phyloP scores from a whole-genome alignment of 1,284 basidiomycete genomes.

The Sutorius eximius region DNA sequence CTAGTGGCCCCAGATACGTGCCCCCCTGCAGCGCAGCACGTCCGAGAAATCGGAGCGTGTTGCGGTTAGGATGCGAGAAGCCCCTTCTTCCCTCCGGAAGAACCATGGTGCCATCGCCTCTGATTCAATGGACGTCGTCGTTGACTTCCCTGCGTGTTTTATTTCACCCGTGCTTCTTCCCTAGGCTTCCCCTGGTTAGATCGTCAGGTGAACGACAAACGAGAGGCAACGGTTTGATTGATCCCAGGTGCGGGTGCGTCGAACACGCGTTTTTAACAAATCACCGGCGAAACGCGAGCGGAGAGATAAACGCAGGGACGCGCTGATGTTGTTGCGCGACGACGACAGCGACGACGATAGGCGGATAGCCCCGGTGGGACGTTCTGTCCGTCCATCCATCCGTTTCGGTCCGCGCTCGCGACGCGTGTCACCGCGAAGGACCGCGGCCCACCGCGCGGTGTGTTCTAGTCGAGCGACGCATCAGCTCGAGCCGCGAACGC shows the following conservation, averaged over 20 bases:
- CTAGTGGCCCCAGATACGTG: too few species aligned
- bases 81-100: constrained; percentile 34
- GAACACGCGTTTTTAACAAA: background rate
- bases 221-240: background rate
- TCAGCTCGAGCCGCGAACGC: too few species aligned
- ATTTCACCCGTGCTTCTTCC: background rate
- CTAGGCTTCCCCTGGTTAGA: background rate
- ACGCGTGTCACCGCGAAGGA: background rate
- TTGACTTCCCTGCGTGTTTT: background rate
- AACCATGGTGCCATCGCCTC: constrained; percentile 20
- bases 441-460: background rate
- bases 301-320: constrained; percentile 5
- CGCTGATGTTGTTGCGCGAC: background rate
- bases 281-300: background rate
- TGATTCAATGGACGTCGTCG: too few species aligned
- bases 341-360: background rate
- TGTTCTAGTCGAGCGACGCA: too few species aligned
- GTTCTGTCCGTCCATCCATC: too few species aligned
- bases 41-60: background rate
- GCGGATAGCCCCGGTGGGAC: constrained; percentile 1
- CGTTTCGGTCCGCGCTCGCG: too few species aligned
- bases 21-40: background rate
- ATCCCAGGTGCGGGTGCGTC: background rate
- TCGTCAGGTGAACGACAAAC: background rate
- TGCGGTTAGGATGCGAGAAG: background rate